phyloP scores from a whole-genome alignment of 352 stramenopile genomes.

The Globisporangium irregulare region DNA sequence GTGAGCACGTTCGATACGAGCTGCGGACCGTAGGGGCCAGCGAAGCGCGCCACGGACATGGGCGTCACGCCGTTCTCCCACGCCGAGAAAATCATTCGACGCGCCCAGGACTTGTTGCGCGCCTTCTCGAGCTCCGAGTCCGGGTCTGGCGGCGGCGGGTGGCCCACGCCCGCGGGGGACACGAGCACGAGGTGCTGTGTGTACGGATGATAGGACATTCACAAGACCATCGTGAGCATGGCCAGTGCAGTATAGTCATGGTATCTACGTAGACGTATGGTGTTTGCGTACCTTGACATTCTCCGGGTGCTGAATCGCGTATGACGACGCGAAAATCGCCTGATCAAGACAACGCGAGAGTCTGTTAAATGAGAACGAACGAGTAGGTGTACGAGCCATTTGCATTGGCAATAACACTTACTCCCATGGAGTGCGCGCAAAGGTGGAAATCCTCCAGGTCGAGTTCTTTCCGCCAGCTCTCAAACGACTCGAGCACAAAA shows the following conservation, averaged over 20 bases:
- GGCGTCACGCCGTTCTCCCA: constrained; percentile 74
- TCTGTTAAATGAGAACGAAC: background rate
- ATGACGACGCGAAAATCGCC: constrained; percentile 83
- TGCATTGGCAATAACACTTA: constrained; percentile 22
- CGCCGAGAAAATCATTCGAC: constrained; percentile 41
- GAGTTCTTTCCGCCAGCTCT: constrained; percentile 77
- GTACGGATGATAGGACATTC: background rate
- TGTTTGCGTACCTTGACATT: constrained; percentile 47
- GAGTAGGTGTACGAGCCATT: background rate
- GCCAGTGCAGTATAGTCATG: background rate
- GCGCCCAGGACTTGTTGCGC: constrained; percentile 49
- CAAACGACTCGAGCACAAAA: constrained; percentile 66
- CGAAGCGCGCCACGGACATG: constrained; percentile 67
- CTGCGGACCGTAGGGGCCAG: constrained; percentile 73
- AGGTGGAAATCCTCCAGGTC: constrained; percentile 66
- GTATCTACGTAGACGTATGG: background rate
- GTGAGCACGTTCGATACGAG: constrained; percentile 69
- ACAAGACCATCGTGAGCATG: background rate
- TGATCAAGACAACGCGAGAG: constrained; percentile 16
- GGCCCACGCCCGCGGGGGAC: constrained; percentile 67
- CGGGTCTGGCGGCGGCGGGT: constrained; percentile 42
- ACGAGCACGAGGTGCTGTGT: constrained; percentile 72
- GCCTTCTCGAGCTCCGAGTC: constrained; percentile 33
- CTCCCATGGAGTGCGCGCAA: constrained; percentile 80
- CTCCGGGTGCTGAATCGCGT: constrained; percentile 57